Conservation (phyloP, 1,284 basidiomycete genomes). For the Tausonia pullulans region DNA sequence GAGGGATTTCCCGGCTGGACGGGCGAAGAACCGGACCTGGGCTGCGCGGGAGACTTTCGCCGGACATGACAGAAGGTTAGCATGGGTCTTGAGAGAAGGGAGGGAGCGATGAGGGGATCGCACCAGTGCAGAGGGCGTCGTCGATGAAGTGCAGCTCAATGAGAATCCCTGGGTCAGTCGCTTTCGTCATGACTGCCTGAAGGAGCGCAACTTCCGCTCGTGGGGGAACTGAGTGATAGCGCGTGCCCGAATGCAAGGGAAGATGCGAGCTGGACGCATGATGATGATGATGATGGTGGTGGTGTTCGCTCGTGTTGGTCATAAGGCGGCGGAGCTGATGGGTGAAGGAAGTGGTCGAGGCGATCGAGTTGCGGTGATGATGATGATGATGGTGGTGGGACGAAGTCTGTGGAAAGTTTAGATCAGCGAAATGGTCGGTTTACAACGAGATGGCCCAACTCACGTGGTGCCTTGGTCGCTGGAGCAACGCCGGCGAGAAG, state of each 20-base stretch:
- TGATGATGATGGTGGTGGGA: background rate
- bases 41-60: slow-evolving; percentile 3
- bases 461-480: slow-evolving; percentile 55
- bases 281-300: background rate
- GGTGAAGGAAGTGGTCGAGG: slow-evolving; percentile 9
- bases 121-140: slow-evolving; percentile 13
- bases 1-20: background rate
- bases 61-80: background rate
- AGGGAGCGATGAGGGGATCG: background rate
- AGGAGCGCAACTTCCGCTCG: slow-evolving; percentile 7
- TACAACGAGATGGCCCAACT: background rate
- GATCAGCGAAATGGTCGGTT: background rate
- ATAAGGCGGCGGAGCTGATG: slow-evolving; percentile 3
- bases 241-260: background rate
- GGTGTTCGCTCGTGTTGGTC: background rate
- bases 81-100: background rate
- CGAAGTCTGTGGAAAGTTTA: background rate
- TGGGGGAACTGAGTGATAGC: background rate
- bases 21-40: slow-evolving; percentile 1
- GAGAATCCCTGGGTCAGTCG: background rate
- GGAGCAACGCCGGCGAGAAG: slow-evolving; percentile 51
- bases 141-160: slow-evolving; percentile 10
- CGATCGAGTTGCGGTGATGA: background rate
- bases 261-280: background rate
- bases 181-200: slow-evolving; percentile 9